These are phyloP conservation scores for Umbelopsis sp. DNA, from an alignment of 192 early-diverging fungal species.

Conservation along the genomic window DNA sequence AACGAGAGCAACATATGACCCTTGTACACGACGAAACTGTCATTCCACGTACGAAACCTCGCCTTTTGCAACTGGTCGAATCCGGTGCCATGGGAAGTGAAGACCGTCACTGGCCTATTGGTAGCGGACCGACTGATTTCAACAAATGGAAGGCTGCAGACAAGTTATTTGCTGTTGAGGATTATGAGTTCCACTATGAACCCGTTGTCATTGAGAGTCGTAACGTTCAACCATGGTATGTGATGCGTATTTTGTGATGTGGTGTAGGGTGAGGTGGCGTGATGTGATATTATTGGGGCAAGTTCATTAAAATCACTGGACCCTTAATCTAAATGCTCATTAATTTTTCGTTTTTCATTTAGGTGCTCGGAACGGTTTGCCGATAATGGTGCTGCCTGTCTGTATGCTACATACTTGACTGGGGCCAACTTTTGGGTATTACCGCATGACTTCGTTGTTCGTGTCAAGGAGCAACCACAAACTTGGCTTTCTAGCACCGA, in stretches of 20 bases:
- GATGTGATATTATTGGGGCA: too few relatives aligned
- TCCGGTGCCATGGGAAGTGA: slow-evolving; percentile 35
- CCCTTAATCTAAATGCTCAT: not conserved
- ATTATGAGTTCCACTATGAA: slow-evolving; percentile 60
- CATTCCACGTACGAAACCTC: slow-evolving; percentile 37
- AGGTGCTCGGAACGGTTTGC: slow-evolving; percentile 62
- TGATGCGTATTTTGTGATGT: not conserved
- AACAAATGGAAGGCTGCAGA: slow-evolving; percentile 47
- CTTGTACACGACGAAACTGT: not conserved
- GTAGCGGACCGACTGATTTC: slow-evolving; percentile 51
- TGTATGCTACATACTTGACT: slow-evolving; percentile 52
- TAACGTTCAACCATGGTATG: slow-evolving; percentile 46
- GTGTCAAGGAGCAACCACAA: slow-evolving; percentile 25
- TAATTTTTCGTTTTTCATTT: not conserved
- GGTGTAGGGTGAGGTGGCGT: not conserved
- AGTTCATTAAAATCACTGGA: not conserved
- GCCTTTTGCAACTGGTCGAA: slow-evolving; percentile 36
- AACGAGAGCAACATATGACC: not conserved
- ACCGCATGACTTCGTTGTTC: slow-evolving; percentile 50
- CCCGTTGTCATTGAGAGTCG: slow-evolving; percentile 55
- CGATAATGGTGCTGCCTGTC: slow-evolving; percentile 56
- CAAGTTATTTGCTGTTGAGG: slow-evolving; percentile 45
- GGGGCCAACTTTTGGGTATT: slow-evolving; percentile 61
- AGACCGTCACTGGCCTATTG: slow-evolving; percentile 57
- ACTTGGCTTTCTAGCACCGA: slow-evolving; percentile 22